Base-by-base conservation (phyloP, 495 filamentous ascomycete genomes). In the Tetracladium setigerum region DNA sequence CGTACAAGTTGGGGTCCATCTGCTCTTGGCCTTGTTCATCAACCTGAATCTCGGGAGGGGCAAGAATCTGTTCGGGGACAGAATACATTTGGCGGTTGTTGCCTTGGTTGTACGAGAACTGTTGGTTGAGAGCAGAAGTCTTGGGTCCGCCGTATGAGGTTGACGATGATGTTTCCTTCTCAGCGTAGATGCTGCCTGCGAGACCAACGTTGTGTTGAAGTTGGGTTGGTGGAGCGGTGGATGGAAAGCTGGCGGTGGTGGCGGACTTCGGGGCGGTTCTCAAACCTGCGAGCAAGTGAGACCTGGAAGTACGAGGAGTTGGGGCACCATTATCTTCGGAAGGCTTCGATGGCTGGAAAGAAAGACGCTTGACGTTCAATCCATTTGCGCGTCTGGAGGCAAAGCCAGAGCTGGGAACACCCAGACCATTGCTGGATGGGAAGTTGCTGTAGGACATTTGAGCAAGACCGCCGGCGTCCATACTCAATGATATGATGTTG, bases 381-480 rank as follows among this genome's bases (percentile, higher is more conserved):
- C 85, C 87, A 60, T 83, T 84, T 47, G 85, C 81, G 41, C 89
- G 83, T 48, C 75, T 68, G 42, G 89, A 89, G 42, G 87, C 87
- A 61, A 95, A 84, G 51, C 86, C 85, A 52, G 85, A 83, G 52
- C 76, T 68, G 14, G 87, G 82, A 63, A 84, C 79, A 49, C 82
- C 84, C 59, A 92, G 69, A 62, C 79, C 81, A 69, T 77, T 74
- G 65, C 76, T 72, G 65, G 77, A 74, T 61, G 78, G 70, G 63
- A 79, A 84, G 65, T 76, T 77, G 71, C 86, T 84, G 77, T 91
- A 94, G 67, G 87, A 84, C 94, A 98, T 97, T 76, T 95, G 92
- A 89, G 91, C 84, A 76, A 95, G 87, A 89, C 89, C 89, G 78
- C 90, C 92, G 78, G 90, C 81, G 89, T 95, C 84, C 81, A 95